Evolutionary conservation across 257 asterid species (phyloP).

Genomic region (Datura wrightii): DNA sequence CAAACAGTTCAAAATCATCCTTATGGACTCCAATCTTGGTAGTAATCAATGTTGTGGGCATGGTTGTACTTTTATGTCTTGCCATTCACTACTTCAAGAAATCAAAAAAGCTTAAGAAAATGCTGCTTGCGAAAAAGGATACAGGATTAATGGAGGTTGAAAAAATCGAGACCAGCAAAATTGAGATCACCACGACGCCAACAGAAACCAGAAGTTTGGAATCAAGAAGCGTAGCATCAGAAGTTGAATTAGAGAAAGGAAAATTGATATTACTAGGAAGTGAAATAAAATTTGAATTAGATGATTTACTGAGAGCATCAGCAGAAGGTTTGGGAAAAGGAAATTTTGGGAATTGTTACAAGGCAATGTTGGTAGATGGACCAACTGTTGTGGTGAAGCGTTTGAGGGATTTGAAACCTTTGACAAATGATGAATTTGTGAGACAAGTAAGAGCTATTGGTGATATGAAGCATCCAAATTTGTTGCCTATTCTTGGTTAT

Average conservation of each 20-base stretch:
- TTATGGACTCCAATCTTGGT: conserved; percentile 28
- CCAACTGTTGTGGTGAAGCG: conserved; percentile 69
- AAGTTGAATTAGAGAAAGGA: conserved; percentile 46
- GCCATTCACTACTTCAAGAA: conserved; percentile 59
- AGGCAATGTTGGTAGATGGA: conserved; percentile 61
- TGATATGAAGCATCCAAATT: conserved; percentile 63
- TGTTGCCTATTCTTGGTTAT: conserved; percentile 66
- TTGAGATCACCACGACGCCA: conserved; percentile 34
- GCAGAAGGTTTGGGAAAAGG: conserved; percentile 83
- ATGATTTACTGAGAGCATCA: conserved; percentile 70
- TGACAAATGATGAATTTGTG: conserved; percentile 65
- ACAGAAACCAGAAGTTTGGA: conserved; percentile 35
- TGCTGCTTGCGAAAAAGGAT: conserved; percentile 36
- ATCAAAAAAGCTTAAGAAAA: conserved; percentile 53
- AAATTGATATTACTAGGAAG: conserved; percentile 57
- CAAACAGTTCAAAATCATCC: conserved; percentile 12
- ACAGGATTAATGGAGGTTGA: background rate
- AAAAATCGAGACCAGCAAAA: background rate
- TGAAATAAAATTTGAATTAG: conserved; percentile 54
- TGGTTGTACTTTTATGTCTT: conserved; percentile 51
- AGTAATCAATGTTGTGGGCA: conserved; percentile 36
- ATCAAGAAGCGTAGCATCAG: conserved; percentile 34
- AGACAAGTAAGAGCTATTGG: conserved; percentile 59
- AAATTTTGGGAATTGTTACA: conserved; percentile 77
- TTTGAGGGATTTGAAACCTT: conserved; percentile 65